Base-by-base conservation (phyloP, 331 rosid genomes). In the Ulmus americana region DNA sequence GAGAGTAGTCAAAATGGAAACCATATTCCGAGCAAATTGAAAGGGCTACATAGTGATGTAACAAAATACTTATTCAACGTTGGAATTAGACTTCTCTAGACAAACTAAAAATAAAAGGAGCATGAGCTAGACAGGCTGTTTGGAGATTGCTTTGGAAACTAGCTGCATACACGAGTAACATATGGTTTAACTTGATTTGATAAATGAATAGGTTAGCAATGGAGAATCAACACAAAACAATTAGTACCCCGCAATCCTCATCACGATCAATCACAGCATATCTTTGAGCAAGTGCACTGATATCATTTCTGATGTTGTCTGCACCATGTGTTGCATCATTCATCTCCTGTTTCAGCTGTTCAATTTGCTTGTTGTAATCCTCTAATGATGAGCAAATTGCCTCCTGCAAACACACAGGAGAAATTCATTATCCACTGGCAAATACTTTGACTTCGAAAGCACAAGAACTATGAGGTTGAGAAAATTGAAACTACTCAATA, bases 361-460 rank as follows among this genome's bases (percentile, higher is more conserved):
- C 98, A 69, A 92, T 92, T 82, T 92, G 98, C 85, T 89, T 92
- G 88, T 92, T 89, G 86, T 92, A 92, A 76, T 92, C 98, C 77
- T 89, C 98, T 75, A 92, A 75, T 3, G 98, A 92, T 50, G 90
- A 87, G 81, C 97, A 87, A 62, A 92, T 89, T 70, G 97, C 97
- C 82, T 89, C 97, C 98, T 89, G 70, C 79, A 78, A 38, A 53
- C 44, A 77, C 53, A 65, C 69, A 64, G 65, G 56, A 28, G 35
- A 28, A 28, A 28, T 28, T 28, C 35, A 28, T 28, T 2, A 28
- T 28, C 35, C 35, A 28, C 35, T 1, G 35, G 35, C 35, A 28
- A 28, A 28, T 28, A 28, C 3, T 28, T 28, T 28, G 35, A 28
- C 35, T 28, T 28, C 2, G 35, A 28, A 28, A 28, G 35, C 35